Evolutionary conservation across 495 filamentous ascomycete genomes (phyloP).

Genomic region (Neurospora tetrasperma): DNA sequence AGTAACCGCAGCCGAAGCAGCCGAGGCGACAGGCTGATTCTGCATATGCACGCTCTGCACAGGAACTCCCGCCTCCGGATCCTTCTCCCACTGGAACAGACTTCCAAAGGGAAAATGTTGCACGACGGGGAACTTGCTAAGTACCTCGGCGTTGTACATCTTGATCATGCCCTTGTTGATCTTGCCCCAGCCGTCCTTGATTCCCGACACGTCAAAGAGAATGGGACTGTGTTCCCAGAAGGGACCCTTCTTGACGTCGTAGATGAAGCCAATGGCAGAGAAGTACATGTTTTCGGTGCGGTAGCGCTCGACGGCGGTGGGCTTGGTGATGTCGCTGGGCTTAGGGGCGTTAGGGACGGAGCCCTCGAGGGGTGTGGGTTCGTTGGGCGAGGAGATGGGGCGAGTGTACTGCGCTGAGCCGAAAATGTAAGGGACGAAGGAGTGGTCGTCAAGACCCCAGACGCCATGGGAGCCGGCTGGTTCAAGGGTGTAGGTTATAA

Average conservation of each 20-base stretch:
- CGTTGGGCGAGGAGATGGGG: conserved; percentile 50
- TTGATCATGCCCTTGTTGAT: conserved; percentile 99
- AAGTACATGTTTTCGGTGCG: conserved; percentile 82
- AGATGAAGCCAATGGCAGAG: conserved; percentile 95
- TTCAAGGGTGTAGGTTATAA: conserved; percentile 88
- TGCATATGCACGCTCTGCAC: conserved; percentile 44
- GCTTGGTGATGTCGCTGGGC: conserved; percentile 57
- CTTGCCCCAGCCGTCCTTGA: conserved; percentile 89
- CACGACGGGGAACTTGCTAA: conserved; percentile 91
- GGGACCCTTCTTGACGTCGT: conserved; percentile 92
- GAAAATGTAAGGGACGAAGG: conserved; percentile 92
- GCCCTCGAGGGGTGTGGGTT: conserved; percentile 61
- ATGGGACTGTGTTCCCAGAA: conserved; percentile 99
- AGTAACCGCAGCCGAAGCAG: conserved; percentile 11
- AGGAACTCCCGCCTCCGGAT: conserved; percentile 48
- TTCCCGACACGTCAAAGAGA: conserved; percentile 86
- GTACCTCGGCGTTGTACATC: conserved; percentile 92
- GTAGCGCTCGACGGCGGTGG: conserved; percentile 54
- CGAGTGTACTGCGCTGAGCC: conserved; percentile 82
- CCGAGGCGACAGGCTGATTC: conserved; percentile 39
- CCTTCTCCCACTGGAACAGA: conserved; percentile 70
- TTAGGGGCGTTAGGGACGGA: conserved; percentile 62
- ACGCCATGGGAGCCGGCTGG: conserved; percentile 93
- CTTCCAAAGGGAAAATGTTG: conserved; percentile 94
- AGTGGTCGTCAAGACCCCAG: conserved; percentile 96